Percentiles rank a stretch among this genome's conserved stretches.
Evolutionary conservation across 371 early-diverging fungal genomes (phyloP).

Genomic region (Syncephalastrum sp.): DNA sequence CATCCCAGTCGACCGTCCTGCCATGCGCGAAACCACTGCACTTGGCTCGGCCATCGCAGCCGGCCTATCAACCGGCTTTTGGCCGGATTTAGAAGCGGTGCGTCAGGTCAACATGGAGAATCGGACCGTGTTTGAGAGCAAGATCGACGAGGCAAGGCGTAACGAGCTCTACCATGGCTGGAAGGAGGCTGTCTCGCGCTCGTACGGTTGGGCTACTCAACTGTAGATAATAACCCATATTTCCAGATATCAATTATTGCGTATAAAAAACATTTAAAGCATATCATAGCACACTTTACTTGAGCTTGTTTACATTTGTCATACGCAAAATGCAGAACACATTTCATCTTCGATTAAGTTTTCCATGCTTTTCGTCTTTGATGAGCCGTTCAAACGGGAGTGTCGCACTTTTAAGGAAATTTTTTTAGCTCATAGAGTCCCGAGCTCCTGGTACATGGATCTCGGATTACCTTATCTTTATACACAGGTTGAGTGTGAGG

Average conservation of each 20-base stretch:
- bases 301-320: no score
- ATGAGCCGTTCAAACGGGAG: no score
- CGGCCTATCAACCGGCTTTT: conserved; percentile 81
- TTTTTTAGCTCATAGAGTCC: no score
- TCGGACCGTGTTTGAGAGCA: conserved; percentile 40
- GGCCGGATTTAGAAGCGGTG: conserved; percentile 45
- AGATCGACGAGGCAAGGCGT: conserved; percentile 54
- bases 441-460: no score
- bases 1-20: conserved; percentile 86
- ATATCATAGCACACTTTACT: background rate
- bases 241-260: background rate
- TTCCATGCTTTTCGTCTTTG: no score
- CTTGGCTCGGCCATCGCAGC: conserved; percentile 96
- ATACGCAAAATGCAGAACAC: no score
- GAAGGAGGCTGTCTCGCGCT: conserved; percentile 84
- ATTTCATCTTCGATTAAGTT: no score
- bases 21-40: conserved; percentile 93
- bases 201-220: conserved; percentile 59
- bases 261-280: background rate
- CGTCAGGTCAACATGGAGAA: conserved; percentile 37
- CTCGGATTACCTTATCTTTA: no score
- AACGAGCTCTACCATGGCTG: conserved; percentile 69
- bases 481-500: no score
- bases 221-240: background rate
- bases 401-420: no score